Conservation (phyloP, 2,329 filamentous ascomycete genomes). For the Pseudopithomyces chartarum region DNA sequence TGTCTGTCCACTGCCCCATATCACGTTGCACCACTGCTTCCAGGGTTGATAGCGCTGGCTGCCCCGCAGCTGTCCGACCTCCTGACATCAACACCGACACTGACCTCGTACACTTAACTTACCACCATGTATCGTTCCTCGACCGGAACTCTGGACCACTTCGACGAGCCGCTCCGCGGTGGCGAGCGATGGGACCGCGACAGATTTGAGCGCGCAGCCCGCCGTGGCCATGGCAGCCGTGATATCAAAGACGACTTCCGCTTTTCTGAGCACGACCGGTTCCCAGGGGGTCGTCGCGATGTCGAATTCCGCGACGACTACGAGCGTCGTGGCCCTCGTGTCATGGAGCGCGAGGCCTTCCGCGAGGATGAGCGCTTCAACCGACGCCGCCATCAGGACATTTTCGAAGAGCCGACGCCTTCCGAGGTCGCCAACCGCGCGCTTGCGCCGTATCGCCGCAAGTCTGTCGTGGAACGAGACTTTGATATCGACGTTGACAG, state of each 20-base stretch:
- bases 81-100: conserved; percentile 12
- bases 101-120: conserved; percentile 1
- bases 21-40: background rate
- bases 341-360: conserved; percentile 56
- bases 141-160: conserved; percentile 50
- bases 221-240: conserved; percentile 23
- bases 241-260: conserved; percentile 45
- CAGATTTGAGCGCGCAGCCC: conserved; percentile 53
- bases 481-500: conserved; percentile 52
- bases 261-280: conserved; percentile 52
- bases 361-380: conserved; percentile 60
- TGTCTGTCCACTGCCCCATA: background rate
- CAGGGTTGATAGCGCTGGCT: conserved; percentile 16
- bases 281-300: conserved; percentile 47
- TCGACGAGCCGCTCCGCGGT: conserved; percentile 45
- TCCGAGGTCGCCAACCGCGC: conserved; percentile 56
- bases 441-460: conserved; percentile 63
- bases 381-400: conserved; percentile 47
- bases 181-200: conserved; percentile 56
- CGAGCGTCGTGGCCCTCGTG: conserved; percentile 46
- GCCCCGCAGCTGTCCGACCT: conserved; percentile 24
- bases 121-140: conserved; percentile 46
- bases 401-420: conserved; percentile 54
- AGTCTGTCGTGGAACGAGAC: conserved; percentile 62
- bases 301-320: conserved; percentile 50